phyloP scores from a whole-genome alignment of 73 alveolate species.

The Paramecium biaurelia region DNA sequence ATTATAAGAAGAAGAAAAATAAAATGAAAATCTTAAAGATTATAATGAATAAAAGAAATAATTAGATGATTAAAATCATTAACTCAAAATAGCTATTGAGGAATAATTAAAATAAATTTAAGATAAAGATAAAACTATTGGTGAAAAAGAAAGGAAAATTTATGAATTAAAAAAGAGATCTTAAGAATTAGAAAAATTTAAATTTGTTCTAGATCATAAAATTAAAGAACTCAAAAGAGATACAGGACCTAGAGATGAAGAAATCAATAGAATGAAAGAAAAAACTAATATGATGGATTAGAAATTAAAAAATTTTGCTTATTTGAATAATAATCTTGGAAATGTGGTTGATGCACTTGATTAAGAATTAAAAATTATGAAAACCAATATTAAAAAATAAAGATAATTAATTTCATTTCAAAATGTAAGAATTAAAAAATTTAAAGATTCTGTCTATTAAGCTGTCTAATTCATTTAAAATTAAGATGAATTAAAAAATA shows the following conservation, averaged over 20 bases:
- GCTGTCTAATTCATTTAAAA: constrained; percentile 64
- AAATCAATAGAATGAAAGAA: constrained; percentile 89
- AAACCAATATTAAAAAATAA: constrained; percentile 72
- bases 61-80: constrained; percentile 66
- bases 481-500: constrained; percentile 69
- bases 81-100: constrained; percentile 69
- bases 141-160: constrained; percentile 94
- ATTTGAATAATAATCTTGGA: constrained; percentile 82
- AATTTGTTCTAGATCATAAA: constrained; percentile 96
- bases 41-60: constrained; percentile 73
- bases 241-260: constrained; percentile 97
- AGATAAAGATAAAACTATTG: constrained; percentile 93
- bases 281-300: constrained; percentile 95
- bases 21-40: constrained; percentile 72
- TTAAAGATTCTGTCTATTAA: constrained; percentile 63
- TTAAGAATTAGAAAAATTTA: constrained; percentile 96
- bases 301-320: constrained; percentile 86
- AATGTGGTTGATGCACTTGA: constrained; percentile 85
- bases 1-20: constrained; percentile 68
- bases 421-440: constrained; percentile 61
- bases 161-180: constrained; percentile 94
- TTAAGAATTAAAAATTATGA: constrained; percentile 82
- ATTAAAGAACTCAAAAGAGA: constrained; percentile 97
- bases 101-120: constrained; percentile 85
- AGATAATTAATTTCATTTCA: constrained; percentile 70